A percentile compares a stretch with the other conserved stretches of the same genome.
phyloP scores from a whole-genome alignment of 306 rosid species.

The Aeschynomene evenia region DNA sequence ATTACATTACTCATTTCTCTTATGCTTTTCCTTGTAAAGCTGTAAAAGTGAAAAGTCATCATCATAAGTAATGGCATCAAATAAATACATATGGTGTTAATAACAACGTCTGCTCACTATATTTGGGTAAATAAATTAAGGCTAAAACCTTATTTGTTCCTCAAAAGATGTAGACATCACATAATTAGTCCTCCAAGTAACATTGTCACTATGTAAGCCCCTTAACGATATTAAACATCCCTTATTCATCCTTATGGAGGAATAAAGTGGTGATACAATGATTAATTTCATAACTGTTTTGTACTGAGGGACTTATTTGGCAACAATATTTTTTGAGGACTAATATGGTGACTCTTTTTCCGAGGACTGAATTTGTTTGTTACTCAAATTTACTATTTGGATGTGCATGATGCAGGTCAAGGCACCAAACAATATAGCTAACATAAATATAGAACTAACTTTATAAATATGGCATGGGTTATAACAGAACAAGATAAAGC shows the following conservation, averaged over 20 bases:
- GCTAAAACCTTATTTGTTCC: too few species aligned
- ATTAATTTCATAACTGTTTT: too few species aligned
- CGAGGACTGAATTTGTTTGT: not conserved
- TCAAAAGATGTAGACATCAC: too few species aligned
- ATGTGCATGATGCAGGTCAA: not conserved
- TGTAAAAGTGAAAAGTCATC: not conserved
- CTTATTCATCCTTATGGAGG: too few species aligned
- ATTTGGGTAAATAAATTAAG: not conserved
- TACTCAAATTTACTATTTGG: not conserved
- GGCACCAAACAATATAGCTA: not conserved
- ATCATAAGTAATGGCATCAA: not conserved
- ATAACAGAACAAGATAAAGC: slow-evolving; percentile 37
- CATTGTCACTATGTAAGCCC: too few species aligned
- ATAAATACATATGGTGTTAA: not conserved
- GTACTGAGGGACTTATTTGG: too few species aligned
- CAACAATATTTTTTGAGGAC: too few species aligned
- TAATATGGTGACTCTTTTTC: too few species aligned
- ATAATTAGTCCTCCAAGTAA: too few species aligned
- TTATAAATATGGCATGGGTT: slow-evolving; percentile 33
- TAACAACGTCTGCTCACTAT: not conserved
- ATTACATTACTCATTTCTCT: too few species aligned
- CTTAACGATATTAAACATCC: too few species aligned
- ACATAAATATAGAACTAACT: not conserved
- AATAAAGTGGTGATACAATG: too few species aligned
- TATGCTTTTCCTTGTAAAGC: not conserved